Evolutionary conservation across 371 early-diverging fungal genomes (phyloP), one percentile per base, ranked within the genome.

Genomic region (Rhizopus stolonifer): DNA sequence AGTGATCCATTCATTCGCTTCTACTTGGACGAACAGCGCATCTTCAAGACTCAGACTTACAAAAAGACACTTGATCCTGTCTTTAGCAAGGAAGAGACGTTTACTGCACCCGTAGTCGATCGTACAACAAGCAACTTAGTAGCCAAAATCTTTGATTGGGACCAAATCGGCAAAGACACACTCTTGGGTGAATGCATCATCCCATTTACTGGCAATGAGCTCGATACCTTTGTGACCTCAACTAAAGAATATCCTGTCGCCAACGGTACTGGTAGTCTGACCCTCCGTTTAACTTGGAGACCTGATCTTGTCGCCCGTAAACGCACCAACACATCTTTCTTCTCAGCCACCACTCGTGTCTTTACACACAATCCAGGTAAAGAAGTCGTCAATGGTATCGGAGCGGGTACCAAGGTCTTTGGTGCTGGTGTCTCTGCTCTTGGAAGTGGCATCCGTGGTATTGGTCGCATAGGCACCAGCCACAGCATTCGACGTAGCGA

Each of bases 1-100:
- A 89, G 88, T 53, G 94, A 96, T 60, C 94, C 96, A 7, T 96
- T 84, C 54, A 72, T 89, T n/a, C 75, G 82, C 38, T 84, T 94
- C 57, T 61, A 59, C 39, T 44, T 92, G 2, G 87, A 87, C 40
- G 92, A 84, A 17, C 82, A 83, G 54, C 89, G 89, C 60, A 83
- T 88, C 15, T 79, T 80, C 73, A 93, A 90, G 67, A 87, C 93
- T 8, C 82, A 88, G 54, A 83, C 83, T 13, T 57, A 88, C 56
- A 88, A 92, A 72, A 88, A 92, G 75, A 84, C 80, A 6, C 60
- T 94, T 29, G 88, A 88, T 47, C 97, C 97, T 10, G 79, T 77
- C 21, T 96, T 89, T 79, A 54, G 26, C 25, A 69, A 74, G 33
- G 86, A 91, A 56, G 89, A 91, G 62, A 72, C 64, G 18, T 87